phyloP scores from a whole-genome alignment of 805 yeast species.

The Ogataea ganodermae region DNA sequence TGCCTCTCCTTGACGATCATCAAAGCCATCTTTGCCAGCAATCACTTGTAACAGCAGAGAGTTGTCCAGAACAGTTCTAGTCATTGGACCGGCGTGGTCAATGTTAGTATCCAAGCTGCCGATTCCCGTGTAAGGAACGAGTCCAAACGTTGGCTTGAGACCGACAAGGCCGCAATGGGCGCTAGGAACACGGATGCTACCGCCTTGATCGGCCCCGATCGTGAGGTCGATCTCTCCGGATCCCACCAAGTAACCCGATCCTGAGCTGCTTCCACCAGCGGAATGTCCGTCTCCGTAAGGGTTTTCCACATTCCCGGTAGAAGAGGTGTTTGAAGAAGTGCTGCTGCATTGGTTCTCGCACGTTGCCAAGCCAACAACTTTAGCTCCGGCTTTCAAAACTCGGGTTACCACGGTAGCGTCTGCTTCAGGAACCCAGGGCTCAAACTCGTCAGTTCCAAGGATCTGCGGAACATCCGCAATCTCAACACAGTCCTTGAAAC shows the following conservation, averaged over 20 bases:
- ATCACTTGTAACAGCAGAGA: slow-evolving; percentile 35
- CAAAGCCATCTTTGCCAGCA: slow-evolving; percentile 40
- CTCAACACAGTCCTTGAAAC: slow-evolving; percentile 39
- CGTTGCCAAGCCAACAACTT: slow-evolving; percentile 36
- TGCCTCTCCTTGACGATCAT: slow-evolving; percentile 31
- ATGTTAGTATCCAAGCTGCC: slow-evolving; percentile 37
- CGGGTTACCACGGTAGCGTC: slow-evolving; percentile 42
- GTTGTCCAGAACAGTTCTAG: slow-evolving; percentile 37
- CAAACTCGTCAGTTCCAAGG: slow-evolving; percentile 38
- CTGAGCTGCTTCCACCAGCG: slow-evolving; percentile 54
- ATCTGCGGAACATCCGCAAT: slow-evolving; percentile 40
- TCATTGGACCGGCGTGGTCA: slow-evolving; percentile 44
- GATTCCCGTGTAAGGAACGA: slow-evolving; percentile 40
- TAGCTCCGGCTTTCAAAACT: slow-evolving; percentile 38
- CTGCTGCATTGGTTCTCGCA: slow-evolving; percentile 39
- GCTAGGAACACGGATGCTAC: slow-evolving; percentile 52
- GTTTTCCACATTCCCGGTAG: slow-evolving; percentile 46
- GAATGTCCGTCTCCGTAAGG: slow-evolving; percentile 39
- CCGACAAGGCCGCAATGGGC: slow-evolving; percentile 38
- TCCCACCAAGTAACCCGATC: slow-evolving; percentile 46
- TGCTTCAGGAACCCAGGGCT: slow-evolving; percentile 35
- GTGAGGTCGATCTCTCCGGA: slow-evolving; percentile 45
- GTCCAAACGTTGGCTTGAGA: slow-evolving; percentile 52
- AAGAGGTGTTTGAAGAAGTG: slow-evolving; percentile 34
- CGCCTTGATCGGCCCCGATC: slow-evolving; percentile 42